A percentile compares a stretch with the other conserved stretches of the same genome.
phyloP scores from a whole-genome alignment of 768 basidiomycete genomes.

The Porpolomopsis calyptriformis region DNA sequence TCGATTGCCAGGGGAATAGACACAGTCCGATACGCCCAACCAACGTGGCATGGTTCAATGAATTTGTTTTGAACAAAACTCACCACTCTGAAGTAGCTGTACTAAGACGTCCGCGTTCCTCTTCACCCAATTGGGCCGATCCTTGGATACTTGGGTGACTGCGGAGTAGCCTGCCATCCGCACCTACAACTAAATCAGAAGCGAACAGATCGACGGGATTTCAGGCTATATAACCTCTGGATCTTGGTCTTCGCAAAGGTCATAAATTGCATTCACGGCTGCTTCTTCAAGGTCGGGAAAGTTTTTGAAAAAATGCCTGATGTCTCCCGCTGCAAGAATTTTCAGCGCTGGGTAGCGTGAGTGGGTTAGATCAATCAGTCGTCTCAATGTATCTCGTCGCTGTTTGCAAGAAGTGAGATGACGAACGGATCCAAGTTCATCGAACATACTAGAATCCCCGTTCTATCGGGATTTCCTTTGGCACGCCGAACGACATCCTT shows the following conservation, averaged over 20 bases:
- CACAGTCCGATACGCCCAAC: background rate
- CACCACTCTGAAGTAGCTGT: conserved; percentile 68
- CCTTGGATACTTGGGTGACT: conserved; percentile 36
- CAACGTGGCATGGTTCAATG: background rate
- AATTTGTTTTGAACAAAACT: conserved; percentile 16
- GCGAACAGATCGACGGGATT: background rate
- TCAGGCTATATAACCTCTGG: conserved; percentile 26
- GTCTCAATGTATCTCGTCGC: conserved; percentile 42
- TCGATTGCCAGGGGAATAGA: background rate
- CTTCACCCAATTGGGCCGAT: conserved; percentile 49
- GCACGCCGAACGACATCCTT: conserved; percentile 36
- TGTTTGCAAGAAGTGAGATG: conserved; percentile 14
- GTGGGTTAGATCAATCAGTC: conserved; percentile 45
- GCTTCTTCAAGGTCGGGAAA: conserved; percentile 66
- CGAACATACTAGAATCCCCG: conserved; percentile 30
- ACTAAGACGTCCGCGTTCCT: conserved; percentile 66
- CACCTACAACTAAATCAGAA: conserved; percentile 31
- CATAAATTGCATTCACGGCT: conserved; percentile 69
- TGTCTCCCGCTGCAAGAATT: conserved; percentile 45
- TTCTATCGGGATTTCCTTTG: conserved; percentile 27
- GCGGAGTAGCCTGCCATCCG: conserved; percentile 60
- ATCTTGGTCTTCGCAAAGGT: conserved; percentile 63
- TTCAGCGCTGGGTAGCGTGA: conserved; percentile 38
- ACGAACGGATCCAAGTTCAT: background rate
- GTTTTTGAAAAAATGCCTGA: conserved; percentile 50